Base-by-base conservation (phyloP, 2,329 filamentous ascomycete genomes). In the Cercospora canescens region DNA sequence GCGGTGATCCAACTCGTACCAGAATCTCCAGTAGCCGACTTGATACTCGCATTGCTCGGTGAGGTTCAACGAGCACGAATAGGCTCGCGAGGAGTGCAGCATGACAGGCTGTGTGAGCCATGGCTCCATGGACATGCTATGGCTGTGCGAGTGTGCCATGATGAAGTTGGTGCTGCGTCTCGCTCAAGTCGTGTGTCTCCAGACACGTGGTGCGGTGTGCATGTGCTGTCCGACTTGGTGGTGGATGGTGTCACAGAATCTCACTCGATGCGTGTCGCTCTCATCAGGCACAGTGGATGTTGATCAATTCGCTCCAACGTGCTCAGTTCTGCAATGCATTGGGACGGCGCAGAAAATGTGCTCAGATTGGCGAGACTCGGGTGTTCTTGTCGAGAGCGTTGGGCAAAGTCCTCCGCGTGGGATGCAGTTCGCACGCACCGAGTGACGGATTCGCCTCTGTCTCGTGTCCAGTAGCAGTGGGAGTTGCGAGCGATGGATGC, bases 1-100 rank as follows among this genome's bases (percentile, higher is more conserved):
- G 37, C 83, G 80, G 67, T 83, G 81, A 70, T 88, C 86, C 24
- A 85, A 82, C 63, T 85, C 75, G 68, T 86, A 86, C 83, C 82
- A 85, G 69, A 81, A 84, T 52, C 81, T 73, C 83, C 83, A 86
- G 68, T 80, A 78, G n/a, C 78, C 74, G 24, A 65, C 74, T 58
- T 83, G 81, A 67, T 79, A 85, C 12, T 76, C 77, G 69, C 84
- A 86, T 69, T 84, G 78, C 61, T 79, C 80, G 0, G 78, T 72
- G 0, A 77, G 82, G 54, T 74, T 70, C 30, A 73, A 60, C 2
- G 62, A 70, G 62, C 75, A 76, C 30, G 65, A 67, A 67, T 75
- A 74, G 30, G 63, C 67, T 28, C 80, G 75, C 39, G 73, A 78
- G 1, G 77, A 78, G 68, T 82, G 78, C 56, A 84, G 73, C 73